A percentile compares a stretch with the other conserved stretches of the same genome.
These are phyloP conservation scores for Puccinia horiana DNA, from an alignment of 1,284 basidiomycete species.

Conservation along the genomic window DNA sequence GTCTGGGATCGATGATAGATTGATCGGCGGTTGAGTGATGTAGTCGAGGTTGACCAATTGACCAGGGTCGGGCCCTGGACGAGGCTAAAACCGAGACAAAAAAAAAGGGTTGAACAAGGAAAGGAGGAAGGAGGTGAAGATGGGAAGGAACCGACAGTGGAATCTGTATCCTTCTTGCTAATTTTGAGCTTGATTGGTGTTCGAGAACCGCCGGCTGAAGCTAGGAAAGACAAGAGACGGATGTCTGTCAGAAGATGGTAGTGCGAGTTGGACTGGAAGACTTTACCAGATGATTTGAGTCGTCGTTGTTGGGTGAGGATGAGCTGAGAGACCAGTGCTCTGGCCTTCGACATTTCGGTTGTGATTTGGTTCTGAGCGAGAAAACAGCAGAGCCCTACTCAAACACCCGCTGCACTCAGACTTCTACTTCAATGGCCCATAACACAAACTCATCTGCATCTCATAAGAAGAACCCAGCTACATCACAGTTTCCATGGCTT, in stretches of 20 bases:
- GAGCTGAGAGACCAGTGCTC: not conserved
- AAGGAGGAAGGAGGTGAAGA: not conserved
- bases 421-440: too few relatives aligned
- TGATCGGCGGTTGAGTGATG: slow-evolving; percentile 22
- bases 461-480: too few relatives aligned
- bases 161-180: slow-evolving; percentile 37
- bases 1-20: slow-evolving; percentile 16
- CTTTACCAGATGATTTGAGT: not conserved
- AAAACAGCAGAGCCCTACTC: too few relatives aligned
- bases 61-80: slow-evolving; percentile 37
- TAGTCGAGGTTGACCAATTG: slow-evolving; percentile 37
- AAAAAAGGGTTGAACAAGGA: not conserved
- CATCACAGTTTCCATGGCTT: too few relatives aligned
- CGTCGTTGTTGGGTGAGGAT: not conserved
- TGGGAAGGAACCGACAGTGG: not conserved
- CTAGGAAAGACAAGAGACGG: not conserved
- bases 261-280: not conserved
- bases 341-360: not conserved
- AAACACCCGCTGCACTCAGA: too few relatives aligned
- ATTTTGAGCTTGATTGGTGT: slow-evolving; percentile 44
- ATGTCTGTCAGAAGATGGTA: not conserved
- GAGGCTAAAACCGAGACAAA: not conserved
- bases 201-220: slow-evolving; percentile 3
- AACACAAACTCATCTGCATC: too few relatives aligned
- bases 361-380: too few relatives aligned